These are phyloP conservation scores for Nigrograna mackinnonii DNA, from an alignment of 2,329 filamentous ascomycete genomes.

Conservation along the genomic window DNA sequence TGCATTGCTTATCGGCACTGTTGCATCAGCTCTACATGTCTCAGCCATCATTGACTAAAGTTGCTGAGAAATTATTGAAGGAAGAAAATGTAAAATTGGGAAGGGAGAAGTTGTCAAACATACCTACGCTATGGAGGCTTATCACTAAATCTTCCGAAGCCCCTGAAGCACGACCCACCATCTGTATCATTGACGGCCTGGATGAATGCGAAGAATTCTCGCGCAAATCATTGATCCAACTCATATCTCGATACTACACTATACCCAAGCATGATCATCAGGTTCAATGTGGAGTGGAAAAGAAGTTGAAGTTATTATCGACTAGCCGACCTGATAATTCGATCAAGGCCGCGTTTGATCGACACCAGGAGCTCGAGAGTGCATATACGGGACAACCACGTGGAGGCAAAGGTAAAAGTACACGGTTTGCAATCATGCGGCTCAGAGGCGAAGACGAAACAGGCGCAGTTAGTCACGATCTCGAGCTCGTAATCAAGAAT, in stretches of 20 bases:
- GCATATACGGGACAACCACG: no score
- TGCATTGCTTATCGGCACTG: neutral
- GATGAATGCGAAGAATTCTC: neutral
- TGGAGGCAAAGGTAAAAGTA: no score
- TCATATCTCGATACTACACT: neutral
- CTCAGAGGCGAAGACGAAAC: neutral
- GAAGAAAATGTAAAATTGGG: neutral
- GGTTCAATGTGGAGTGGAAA: no score
- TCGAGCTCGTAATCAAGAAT: neutral
- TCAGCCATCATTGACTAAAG: neutral
- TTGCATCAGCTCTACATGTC: neutral
- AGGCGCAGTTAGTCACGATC: neutral
- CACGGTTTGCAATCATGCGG: no score
- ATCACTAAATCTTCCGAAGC: neutral
- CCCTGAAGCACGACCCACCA: neutral
- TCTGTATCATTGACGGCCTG: neutral
- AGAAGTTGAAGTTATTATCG: neutral
- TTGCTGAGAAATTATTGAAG: neutral
- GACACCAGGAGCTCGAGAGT: no score
- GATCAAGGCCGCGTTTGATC: neutral
- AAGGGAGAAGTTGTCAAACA: neutral
- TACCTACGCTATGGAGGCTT: neutral
- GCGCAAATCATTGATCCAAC: neutral
- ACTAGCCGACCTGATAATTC: neutral
- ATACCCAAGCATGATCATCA: neutral